Percentiles rank a stretch among this genome's conserved stretches.
Evolutionary conservation across 805 yeast species (phyloP).

Genomic region (Cyberlindnera bimundalis): DNA sequence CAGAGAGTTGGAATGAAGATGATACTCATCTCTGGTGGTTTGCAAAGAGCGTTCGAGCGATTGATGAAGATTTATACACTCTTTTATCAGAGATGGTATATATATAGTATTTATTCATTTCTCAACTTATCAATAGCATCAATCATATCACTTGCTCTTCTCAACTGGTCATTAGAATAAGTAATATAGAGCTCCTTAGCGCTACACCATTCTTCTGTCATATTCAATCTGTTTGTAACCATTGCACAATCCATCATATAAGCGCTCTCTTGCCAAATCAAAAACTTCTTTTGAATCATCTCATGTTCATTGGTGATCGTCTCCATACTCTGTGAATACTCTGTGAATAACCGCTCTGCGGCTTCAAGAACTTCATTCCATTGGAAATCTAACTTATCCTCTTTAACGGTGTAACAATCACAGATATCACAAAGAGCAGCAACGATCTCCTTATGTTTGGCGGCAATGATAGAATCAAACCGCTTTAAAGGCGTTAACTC

Average conservation of each 20-base stretch:
- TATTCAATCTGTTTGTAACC: conserved; percentile 17
- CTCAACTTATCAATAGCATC: conserved; percentile 23
- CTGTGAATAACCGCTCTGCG: conserved; percentile 19
- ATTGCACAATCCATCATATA: conserved; percentile 25
- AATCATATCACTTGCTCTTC: conserved; percentile 24
- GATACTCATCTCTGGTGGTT: conserved; percentile 23
- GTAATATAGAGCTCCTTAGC: conserved; percentile 21
- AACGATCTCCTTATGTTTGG: conserved; percentile 5
- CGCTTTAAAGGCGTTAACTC: too few species aligned
- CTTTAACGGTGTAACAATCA: not conserved
- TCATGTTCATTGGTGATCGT: conserved; percentile 23
- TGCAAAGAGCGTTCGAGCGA: conserved; percentile 12
- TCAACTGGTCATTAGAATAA: conserved; percentile 20
- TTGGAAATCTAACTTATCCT: not conserved
- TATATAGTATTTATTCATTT: too few species aligned
- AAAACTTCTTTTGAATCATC: conserved; percentile 19
- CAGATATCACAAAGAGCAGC: conserved; percentile 6
- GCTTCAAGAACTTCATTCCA: conserved; percentile 17
- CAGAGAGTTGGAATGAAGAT: conserved; percentile 17
- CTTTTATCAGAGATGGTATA: conserved; percentile 7
- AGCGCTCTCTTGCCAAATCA: conserved; percentile 28
- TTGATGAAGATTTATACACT: conserved; percentile 7
- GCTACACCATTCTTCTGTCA: conserved; percentile 24
- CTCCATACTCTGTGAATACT: conserved; percentile 23
- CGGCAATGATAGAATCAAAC: not conserved